Evolutionary conservation across 768 basidiomycete genomes (phyloP).

Genomic region (Kwoniella sp.): DNA sequence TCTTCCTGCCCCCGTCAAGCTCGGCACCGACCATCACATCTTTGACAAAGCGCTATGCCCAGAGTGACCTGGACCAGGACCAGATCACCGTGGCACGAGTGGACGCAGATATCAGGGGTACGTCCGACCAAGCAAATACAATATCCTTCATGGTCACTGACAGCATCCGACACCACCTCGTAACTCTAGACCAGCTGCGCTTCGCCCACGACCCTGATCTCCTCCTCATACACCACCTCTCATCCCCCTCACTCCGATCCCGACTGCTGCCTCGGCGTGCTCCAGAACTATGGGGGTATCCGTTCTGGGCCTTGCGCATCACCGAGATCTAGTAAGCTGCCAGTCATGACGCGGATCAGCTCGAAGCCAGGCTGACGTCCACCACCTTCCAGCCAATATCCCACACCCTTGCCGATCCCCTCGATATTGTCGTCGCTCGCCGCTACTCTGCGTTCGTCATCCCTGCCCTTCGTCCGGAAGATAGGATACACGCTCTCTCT

Average conservation of each 20-base stretch:
- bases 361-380: neutral
- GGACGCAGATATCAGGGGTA: constrained; percentile 10
- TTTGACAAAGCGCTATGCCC: neutral
- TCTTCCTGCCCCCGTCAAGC: constrained; percentile 11
- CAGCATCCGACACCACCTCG: neutral
- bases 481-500: constrained; percentile 11
- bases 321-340: constrained; percentile 46
- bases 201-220: constrained; percentile 31
- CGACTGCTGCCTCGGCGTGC: constrained; percentile 28
- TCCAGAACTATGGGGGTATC: constrained; percentile 38
- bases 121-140: neutral
- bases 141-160: neutral
- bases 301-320: constrained; percentile 41
- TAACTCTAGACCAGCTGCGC: constrained; percentile 9
- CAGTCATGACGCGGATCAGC: neutral
- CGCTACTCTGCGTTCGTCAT: constrained; percentile 19
- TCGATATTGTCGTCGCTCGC: constrained; percentile 16
- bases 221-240: constrained; percentile 33
- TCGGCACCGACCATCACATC: neutral
- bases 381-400: constrained; percentile 20
- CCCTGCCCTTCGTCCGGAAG: constrained; percentile 25
- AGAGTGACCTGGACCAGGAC: neutral
- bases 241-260: constrained; percentile 3
- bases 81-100: constrained; percentile 3
- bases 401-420: constrained; percentile 22